Evolutionary conservation across 768 basidiomycete species (phyloP).

Genomic region (Leccinum uliginosum): DNA sequence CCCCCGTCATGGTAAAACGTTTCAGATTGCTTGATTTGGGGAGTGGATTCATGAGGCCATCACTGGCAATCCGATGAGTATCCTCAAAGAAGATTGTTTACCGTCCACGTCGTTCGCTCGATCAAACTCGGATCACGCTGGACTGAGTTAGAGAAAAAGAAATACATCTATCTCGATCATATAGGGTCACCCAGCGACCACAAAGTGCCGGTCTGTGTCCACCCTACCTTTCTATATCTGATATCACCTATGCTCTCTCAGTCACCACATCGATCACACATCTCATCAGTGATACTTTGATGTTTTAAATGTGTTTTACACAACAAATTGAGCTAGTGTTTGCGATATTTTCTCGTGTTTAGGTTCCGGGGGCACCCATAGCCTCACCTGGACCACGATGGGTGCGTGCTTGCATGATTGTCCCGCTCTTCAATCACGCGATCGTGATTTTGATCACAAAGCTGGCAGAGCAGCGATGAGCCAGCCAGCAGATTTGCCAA

Average conservation of each 20-base stretch:
- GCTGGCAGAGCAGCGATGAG: not conserved
- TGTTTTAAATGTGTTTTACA: not conserved
- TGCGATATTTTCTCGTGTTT: not conserved
- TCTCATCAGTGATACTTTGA: not conserved
- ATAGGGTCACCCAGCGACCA: not conserved
- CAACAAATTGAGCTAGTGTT: not conserved
- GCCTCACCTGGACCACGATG: not conserved
- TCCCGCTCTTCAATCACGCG: not conserved
- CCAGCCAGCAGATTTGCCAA: not conserved
- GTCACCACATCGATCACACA: constrained; percentile 7
- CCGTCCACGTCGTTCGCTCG: not conserved
- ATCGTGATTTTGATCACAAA: not conserved
- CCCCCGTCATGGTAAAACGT: not conserved
- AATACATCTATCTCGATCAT: not conserved
- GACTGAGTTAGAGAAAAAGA: not conserved
- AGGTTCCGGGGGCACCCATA: not conserved
- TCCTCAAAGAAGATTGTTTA: no score
- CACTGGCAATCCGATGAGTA: not conserved
- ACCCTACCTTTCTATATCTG: not conserved
- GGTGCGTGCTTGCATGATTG: not conserved
- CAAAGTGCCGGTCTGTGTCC: not conserved
- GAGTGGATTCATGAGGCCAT: not conserved
- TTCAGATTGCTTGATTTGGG: not conserved
- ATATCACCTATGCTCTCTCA: constrained; percentile 9
- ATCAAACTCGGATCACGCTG: not conserved